Conservation (phyloP, 495 filamentous ascomycete species). For the Xylaria grammica region DNA sequence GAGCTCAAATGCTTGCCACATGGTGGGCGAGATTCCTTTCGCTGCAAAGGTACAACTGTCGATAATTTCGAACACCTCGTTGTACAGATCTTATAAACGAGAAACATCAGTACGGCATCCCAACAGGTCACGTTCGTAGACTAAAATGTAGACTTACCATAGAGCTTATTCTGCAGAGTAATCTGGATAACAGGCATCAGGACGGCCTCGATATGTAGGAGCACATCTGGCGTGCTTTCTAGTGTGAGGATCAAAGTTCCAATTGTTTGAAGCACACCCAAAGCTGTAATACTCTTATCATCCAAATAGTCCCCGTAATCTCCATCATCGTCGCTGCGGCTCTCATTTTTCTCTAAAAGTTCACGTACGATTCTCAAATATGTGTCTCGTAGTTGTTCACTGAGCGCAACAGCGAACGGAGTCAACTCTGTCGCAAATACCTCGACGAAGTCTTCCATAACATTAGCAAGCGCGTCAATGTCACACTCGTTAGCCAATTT, state of each 20-base stretch:
- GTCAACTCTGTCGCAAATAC: conserved; percentile 95
- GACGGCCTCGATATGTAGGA: conserved; percentile 90
- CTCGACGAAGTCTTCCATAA: conserved; percentile 99
- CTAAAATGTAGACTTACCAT: conserved; percentile 53
- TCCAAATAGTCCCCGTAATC: conserved; percentile 89
- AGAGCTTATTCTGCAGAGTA: conserved; percentile 96
- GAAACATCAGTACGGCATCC: background rate
- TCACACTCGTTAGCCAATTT: conserved; percentile 96
- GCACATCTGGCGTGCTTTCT: conserved; percentile 93
- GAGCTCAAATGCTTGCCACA: conserved; percentile 98
- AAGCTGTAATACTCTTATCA: conserved; percentile 96
- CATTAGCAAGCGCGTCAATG: conserved; percentile 92
- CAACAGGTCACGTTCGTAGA: background rate
- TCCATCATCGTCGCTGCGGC: conserved; percentile 73
- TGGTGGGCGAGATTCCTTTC: conserved; percentile 90
- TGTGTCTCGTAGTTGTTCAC: conserved; percentile 94
- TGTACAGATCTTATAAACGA: conserved; percentile 73
- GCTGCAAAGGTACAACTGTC: conserved; percentile 99
- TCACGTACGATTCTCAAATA: conserved; percentile 94
- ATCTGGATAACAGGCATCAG: conserved; percentile 96
- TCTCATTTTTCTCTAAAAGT: conserved; percentile 81
- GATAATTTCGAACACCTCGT: conserved; percentile 98
- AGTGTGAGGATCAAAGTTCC: conserved; percentile 95
- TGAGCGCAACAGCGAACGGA: conserved; percentile 96
- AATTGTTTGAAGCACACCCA: conserved; percentile 96